Conservation (phyloP, 495 filamentous ascomycete genomes). For the Hyaloscypha bicolor region DNA sequence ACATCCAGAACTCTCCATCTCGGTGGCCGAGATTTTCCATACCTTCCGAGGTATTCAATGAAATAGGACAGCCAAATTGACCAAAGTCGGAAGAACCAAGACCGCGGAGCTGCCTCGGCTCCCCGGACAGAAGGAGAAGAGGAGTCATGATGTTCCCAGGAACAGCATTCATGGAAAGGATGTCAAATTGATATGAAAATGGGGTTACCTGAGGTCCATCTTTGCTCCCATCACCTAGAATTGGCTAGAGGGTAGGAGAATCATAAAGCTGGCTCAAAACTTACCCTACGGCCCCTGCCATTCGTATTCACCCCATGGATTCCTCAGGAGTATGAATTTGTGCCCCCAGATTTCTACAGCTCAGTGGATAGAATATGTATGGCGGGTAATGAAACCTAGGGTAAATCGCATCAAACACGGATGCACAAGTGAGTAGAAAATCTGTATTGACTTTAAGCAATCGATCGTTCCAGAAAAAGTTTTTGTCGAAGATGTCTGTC, state of each 20-base stretch:
- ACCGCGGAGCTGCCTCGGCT: no score
- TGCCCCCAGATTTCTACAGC: conserved; percentile 77
- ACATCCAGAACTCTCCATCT: conserved; percentile 74
- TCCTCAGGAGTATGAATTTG: conserved; percentile 74
- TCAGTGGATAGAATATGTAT: conserved; percentile 87
- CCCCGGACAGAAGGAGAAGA: no score
- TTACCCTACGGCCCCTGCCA: conserved; percentile 80
- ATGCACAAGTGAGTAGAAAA: conserved; percentile 81
- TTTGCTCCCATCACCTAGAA: conserved; percentile 68
- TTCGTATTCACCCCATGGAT: conserved; percentile 85
- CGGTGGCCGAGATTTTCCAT: conserved; percentile 71
- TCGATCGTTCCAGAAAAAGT: conserved; percentile 86
- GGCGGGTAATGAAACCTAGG: conserved; percentile 73
- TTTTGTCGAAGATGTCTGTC: conserved; percentile 80
- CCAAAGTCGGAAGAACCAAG: no score
- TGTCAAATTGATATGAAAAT: no score
- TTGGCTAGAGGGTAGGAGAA: no score
- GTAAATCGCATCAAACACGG: conserved; percentile 46
- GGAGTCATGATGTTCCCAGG: no score
- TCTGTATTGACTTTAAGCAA: conserved; percentile 80
- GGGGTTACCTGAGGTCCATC: conserved; percentile 70
- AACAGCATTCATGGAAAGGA: no score
- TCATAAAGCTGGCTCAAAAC: no score
- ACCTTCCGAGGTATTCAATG: conserved; percentile 55
- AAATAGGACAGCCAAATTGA: no score